These are phyloP conservation scores for Candida labiduridarum DNA, from an alignment of 1,139 yeast species.

Conservation along the genomic window DNA sequence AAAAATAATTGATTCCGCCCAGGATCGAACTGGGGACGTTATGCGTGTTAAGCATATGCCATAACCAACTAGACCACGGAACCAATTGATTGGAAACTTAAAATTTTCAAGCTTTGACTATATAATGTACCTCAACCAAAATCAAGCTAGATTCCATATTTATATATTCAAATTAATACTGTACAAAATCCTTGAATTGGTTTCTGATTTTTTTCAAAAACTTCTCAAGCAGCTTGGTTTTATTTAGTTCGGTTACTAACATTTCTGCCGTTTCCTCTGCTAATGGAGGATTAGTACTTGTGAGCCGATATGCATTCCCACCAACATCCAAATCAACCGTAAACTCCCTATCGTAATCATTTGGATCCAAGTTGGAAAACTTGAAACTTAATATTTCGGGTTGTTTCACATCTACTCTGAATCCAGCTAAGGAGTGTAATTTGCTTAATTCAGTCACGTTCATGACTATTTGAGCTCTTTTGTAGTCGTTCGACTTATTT, in stretches of 20 bases:
- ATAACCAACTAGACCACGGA: slow-evolving; percentile 97
- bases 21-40: slow-evolving; percentile 99
- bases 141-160: no score
- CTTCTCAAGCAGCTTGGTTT: slow-evolving; percentile 36
- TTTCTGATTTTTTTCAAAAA: slow-evolving; percentile 41
- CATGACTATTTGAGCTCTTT: slow-evolving; percentile 12
- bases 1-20: slow-evolving; percentile 81
- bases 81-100: slow-evolving; percentile 22
- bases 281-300: slow-evolving; percentile 34
- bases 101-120: neutral
- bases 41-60: slow-evolving; percentile 99
- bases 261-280: slow-evolving; percentile 21
- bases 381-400: slow-evolving; percentile 39
- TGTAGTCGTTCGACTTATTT: slow-evolving; percentile 4
- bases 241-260: slow-evolving; percentile 35
- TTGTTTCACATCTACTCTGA: slow-evolving; percentile 42
- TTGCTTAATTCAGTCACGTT: slow-evolving; percentile 44
- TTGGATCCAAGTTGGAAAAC: slow-evolving; percentile 47
- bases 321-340: slow-evolving; percentile 41
- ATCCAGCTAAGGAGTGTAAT: slow-evolving; percentile 49
- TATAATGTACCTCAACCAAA: no score
- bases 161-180: neutral
- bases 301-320: slow-evolving; percentile 33
- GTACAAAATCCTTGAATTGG: slow-evolving; percentile 15
- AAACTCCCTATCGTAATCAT: slow-evolving; percentile 38